Evolutionary conservation across 2,329 filamentous ascomycete genomes (phyloP).

Genomic region (Chrysoporthe deuterocubensis): DNA sequence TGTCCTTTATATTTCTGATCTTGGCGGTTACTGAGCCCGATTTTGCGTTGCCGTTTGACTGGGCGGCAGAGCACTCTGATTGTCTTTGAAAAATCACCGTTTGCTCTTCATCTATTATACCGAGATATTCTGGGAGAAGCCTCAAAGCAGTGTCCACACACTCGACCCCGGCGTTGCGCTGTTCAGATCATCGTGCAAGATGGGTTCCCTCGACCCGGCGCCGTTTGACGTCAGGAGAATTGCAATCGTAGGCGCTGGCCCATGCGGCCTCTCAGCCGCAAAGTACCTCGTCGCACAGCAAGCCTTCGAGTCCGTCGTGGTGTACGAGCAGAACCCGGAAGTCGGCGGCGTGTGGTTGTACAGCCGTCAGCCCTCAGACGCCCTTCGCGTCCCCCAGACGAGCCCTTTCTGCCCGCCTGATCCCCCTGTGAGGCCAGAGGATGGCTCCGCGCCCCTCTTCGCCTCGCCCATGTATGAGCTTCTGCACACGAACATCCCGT

Average conservation of each 20-base stretch:
- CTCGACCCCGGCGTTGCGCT: neutral
- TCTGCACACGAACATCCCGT: constrained; percentile 86
- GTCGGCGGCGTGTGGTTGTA: constrained; percentile 91
- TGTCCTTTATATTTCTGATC: neutral
- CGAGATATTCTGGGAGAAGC: neutral
- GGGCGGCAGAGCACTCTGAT: neutral
- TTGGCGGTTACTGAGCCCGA: neutral
- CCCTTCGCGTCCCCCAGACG: constrained; percentile 68
- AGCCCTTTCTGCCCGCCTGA: constrained; percentile 66
- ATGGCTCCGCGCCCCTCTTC: constrained; percentile 59
- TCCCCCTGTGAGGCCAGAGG: constrained; percentile 57
- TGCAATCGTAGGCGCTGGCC: constrained; percentile 83
- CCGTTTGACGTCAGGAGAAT: constrained; percentile 61
- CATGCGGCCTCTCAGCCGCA: constrained; percentile 76
- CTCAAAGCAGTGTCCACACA: neutral
- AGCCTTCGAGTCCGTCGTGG: constrained; percentile 67
- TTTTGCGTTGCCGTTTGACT: neutral
- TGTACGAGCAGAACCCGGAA: constrained; percentile 80
- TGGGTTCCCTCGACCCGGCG: constrained; percentile 34
- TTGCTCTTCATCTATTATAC: neutral
- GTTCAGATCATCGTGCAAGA: constrained; percentile 20
- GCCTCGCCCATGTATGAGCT: constrained; percentile 83
- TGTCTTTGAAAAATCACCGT: neutral
- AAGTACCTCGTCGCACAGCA: constrained; percentile 78
- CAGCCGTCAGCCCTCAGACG: constrained; percentile 53